A percentile compares a stretch with the other conserved stretches of the same genome.
These are phyloP conservation scores for Podospora comata DNA, from an alignment of 495 filamentous ascomycete genomes.

Conservation along the genomic window DNA sequence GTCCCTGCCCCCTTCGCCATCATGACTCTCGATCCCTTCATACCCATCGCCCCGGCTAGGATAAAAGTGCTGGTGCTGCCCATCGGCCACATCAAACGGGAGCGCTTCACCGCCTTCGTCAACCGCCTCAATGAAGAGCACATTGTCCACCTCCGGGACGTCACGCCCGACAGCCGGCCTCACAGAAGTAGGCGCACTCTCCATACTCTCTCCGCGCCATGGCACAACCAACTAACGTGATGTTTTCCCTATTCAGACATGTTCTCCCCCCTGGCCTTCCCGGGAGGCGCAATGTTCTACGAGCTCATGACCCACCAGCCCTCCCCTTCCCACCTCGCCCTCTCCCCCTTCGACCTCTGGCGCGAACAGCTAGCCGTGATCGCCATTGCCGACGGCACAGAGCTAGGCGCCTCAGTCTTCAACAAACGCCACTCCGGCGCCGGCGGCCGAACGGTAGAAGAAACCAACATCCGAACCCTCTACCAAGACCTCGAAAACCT, in stretches of 20 bases:
- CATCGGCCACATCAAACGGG: slow-evolving; percentile 77
- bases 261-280: slow-evolving; percentile 93
- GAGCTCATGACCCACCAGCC: slow-evolving; percentile 78
- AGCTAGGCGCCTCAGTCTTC: slow-evolving; percentile 46
- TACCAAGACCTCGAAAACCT: slow-evolving; percentile 66
- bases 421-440: slow-evolving; percentile 45
- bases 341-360: slow-evolving; percentile 82
- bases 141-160: slow-evolving; percentile 83
- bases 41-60: slow-evolving; percentile 84
- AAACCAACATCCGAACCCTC: slow-evolving; percentile 51
- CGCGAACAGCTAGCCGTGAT: slow-evolving; percentile 77
- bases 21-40: slow-evolving; percentile 83
- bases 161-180: slow-evolving; percentile 81
- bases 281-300: slow-evolving; percentile 83
- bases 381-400: slow-evolving; percentile 70
- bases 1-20: slow-evolving; percentile 43
- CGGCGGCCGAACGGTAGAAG: slow-evolving; percentile 40
- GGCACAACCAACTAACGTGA: slow-evolving; percentile 30
- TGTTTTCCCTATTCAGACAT: slow-evolving; percentile 59
- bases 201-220: background rate
- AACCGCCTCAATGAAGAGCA: slow-evolving; percentile 72
- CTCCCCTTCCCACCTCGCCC: slow-evolving; percentile 68
- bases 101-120: slow-evolving; percentile 75
- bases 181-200: slow-evolving; percentile 68
- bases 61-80: slow-evolving; percentile 80